A percentile compares a stretch with the other conserved stretches of the same genome.
These are phyloP conservation scores for Pythium volutum DNA, from an alignment of 352 stramenopile species.

Conservation along the genomic window DNA sequence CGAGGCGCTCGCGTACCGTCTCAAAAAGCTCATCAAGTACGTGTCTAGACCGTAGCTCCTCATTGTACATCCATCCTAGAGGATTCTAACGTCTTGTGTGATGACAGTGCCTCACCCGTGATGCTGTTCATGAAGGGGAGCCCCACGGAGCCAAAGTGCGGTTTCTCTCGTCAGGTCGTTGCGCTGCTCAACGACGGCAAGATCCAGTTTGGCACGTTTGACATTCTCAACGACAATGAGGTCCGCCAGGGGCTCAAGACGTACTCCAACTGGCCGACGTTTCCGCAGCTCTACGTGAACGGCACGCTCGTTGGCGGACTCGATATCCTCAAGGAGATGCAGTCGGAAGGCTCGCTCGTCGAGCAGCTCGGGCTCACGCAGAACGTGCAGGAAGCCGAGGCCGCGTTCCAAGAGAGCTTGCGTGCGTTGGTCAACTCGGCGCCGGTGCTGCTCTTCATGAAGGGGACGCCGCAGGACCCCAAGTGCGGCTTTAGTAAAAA, in stretches of 20 bases:
- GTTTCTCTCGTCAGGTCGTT: constrained; percentile 94
- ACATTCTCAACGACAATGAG: constrained; percentile 97
- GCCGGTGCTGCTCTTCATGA: constrained; percentile 95
- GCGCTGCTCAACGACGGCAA: constrained; percentile 91
- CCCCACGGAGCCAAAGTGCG: constrained; percentile 92
- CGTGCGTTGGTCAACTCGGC: constrained; percentile 82
- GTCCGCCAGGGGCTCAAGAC: constrained; percentile 96
- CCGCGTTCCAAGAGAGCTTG: constrained; percentile 82
- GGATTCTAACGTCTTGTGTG: neutral
- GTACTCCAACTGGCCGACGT: constrained; percentile 98
- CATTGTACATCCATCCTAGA: neutral
- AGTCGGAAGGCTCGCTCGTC: constrained; percentile 75
- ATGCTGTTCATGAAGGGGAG: constrained; percentile 99
- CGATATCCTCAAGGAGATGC: constrained; percentile 98
- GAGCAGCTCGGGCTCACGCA: constrained; percentile 73
- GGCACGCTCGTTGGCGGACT: constrained; percentile 95
- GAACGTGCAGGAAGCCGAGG: constrained; percentile 74
- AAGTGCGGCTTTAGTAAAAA: constrained; percentile 95
- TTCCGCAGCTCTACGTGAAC: constrained; percentile 98
- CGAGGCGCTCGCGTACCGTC: constrained; percentile 65
- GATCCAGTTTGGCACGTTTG: constrained; percentile 95
- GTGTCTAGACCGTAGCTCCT: neutral
- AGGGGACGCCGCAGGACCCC: constrained; percentile 88
- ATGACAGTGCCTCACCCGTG: constrained; percentile 70
- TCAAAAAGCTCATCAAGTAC: constrained; percentile 82